Conservation (phyloP, 768 basidiomycete species). For the Lactarius hengduanensis region DNA sequence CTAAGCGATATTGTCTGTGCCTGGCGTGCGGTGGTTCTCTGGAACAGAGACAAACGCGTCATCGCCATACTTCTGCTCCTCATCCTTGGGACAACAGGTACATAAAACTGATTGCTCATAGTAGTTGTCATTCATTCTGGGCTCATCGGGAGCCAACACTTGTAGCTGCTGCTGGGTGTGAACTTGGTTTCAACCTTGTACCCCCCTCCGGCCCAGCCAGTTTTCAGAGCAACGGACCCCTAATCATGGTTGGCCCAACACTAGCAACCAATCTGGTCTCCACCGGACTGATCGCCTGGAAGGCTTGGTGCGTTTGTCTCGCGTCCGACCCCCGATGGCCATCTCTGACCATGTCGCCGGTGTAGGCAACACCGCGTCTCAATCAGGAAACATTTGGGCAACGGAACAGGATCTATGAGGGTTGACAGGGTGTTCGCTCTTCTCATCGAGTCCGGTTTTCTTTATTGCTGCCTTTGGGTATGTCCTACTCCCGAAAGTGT, state of each 20-base stretch:
- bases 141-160: background rate
- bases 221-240: too few relatives aligned
- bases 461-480: constrained; percentile 21
- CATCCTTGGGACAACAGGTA: background rate
- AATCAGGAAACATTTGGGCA: background rate
- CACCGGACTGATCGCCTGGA: background rate
- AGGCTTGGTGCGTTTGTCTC: background rate
- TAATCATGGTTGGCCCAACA: constrained; percentile 1
- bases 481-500: background rate
- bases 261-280: constrained; percentile 3
- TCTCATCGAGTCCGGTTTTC: constrained; percentile 20
- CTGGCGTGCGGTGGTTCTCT: constrained; percentile 1
- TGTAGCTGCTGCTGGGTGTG: background rate
- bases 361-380: background rate
- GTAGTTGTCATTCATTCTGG: background rate
- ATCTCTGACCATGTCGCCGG: background rate
- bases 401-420: constrained; percentile 3
- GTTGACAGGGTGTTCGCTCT: constrained; percentile 19
- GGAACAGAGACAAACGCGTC: background rate
- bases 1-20: background rate
- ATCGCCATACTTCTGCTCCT: background rate
- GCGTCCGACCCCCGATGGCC: too few relatives aligned
- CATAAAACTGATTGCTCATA: background rate
- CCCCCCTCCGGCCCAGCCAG: too few relatives aligned
- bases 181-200: background rate